These are phyloP conservation scores for Calonectria pauciramosa DNA, from an alignment of 2,329 filamentous ascomycete genomes.

Conservation along the genomic window DNA sequence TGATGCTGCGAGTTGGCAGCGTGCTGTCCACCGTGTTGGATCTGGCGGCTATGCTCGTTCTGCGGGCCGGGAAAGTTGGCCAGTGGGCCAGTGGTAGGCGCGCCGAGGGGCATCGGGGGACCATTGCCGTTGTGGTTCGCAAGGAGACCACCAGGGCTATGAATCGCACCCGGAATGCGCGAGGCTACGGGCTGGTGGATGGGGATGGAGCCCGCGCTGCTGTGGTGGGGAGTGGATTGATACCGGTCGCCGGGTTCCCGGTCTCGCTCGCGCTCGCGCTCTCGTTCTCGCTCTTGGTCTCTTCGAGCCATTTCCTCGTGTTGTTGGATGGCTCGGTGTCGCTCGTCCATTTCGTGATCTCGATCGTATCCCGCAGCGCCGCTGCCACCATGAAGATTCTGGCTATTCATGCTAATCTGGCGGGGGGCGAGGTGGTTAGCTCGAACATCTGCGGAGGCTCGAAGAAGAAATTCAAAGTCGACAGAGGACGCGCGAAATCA, in stretches of 20 bases:
- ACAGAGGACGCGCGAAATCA: constrained; percentile 2
- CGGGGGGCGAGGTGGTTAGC: constrained; percentile 29
- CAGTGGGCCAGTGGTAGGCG: constrained; percentile 62
- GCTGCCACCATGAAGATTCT: constrained; percentile 57
- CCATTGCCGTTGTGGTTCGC: constrained; percentile 76
- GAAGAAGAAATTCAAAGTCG: not conserved
- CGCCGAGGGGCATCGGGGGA: constrained; percentile 66
- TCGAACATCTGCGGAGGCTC: constrained; percentile 18
- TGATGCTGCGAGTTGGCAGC: constrained; percentile 64
- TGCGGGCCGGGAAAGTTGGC: constrained; percentile 69
- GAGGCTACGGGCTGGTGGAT: constrained; percentile 95
- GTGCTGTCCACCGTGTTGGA: constrained; percentile 66
- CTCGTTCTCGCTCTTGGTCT: constrained; percentile 68
- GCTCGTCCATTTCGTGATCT: constrained; percentile 64
- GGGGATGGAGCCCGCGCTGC: constrained; percentile 87
- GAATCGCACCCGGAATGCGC: constrained; percentile 83
- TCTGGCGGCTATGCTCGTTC: constrained; percentile 63
- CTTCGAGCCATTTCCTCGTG: constrained; percentile 62
- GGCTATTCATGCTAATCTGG: constrained; percentile 61
- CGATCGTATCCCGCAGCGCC: constrained; percentile 60
- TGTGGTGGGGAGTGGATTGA: constrained; percentile 82
- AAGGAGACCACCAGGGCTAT: constrained; percentile 91
- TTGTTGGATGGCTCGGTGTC: constrained; percentile 61
- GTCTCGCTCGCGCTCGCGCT: constrained; percentile 66
- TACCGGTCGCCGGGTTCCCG: constrained; percentile 77